Percentiles rank a stretch among this genome's conserved stretches.
phyloP scores from a whole-genome alignment of 352 stramenopile genomes.

The Globisporangium nodosum region DNA sequence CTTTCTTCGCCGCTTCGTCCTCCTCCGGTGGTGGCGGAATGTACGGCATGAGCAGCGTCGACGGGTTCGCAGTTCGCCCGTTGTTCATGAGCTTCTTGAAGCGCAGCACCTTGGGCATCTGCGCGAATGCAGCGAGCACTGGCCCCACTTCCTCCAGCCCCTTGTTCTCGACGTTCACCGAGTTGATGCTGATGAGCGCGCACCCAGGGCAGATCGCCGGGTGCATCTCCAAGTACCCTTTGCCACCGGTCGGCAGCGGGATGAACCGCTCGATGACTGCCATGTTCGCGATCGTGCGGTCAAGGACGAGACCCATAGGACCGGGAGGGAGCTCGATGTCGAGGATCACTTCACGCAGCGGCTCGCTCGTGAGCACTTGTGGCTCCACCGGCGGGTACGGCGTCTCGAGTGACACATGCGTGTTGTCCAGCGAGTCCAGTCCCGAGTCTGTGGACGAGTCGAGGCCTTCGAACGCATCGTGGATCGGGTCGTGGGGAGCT shows the following conservation, averaged over 20 bases:
- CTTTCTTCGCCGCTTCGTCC: conserved; percentile 19
- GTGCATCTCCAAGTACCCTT: conserved; percentile 75
- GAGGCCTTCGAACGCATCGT: conserved; percentile 77
- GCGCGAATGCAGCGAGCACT: conserved; percentile 52
- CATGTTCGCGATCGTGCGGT: conserved; percentile 74
- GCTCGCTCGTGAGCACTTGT: conserved; percentile 28
- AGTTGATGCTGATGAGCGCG: conserved; percentile 75
- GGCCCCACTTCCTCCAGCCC: conserved; percentile 61
- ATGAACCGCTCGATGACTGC: conserved; percentile 76
- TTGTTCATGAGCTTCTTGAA: conserved; percentile 85
- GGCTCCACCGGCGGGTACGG: conserved; percentile 20
- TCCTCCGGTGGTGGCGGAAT: conserved; percentile 46
- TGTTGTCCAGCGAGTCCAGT: conserved; percentile 28
- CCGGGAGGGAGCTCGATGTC: conserved; percentile 76
- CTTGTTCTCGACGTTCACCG: conserved; percentile 67
- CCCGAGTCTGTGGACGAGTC: conserved; percentile 34
- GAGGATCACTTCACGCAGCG: conserved; percentile 69
- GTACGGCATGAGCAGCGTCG: conserved; percentile 65
- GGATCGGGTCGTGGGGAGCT: conserved; percentile 49
- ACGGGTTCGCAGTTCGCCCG: conserved; percentile 65
- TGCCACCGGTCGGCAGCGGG: conserved; percentile 55
- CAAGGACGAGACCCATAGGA: conserved; percentile 79
- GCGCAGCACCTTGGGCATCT: conserved; percentile 57
- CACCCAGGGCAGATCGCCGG: conserved; percentile 75
- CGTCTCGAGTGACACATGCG: conserved; percentile 23